phyloP scores from a whole-genome alignment of 768 basidiomycete species.

The Naganishia vaughanmartiniae region DNA sequence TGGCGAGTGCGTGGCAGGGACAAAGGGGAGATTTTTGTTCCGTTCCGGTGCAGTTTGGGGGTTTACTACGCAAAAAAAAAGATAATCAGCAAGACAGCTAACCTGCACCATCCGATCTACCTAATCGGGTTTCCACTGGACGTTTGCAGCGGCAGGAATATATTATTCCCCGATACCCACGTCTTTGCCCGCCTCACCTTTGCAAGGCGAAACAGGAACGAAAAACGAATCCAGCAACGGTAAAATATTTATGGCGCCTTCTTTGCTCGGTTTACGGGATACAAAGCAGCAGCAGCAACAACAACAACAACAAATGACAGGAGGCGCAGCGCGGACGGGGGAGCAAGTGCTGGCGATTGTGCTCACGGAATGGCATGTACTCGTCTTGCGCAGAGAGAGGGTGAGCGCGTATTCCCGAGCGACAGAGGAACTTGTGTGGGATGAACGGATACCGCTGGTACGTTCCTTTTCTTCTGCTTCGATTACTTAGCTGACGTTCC shows the following conservation, averaged over 20 bases:
- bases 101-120: too few relatives aligned
- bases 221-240: background rate
- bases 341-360: constrained; percentile 50
- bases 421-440: constrained; percentile 76
- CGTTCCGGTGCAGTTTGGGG: too few relatives aligned
- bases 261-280: background rate
- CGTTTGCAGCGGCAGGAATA: constrained; percentile 69
- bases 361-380: constrained; percentile 87
- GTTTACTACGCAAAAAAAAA: too few relatives aligned
- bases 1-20: too few relatives aligned
- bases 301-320: background rate
- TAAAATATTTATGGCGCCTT: background rate
- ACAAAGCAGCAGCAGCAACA: too few relatives aligned
- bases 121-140: too few relatives aligned
- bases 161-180: constrained; percentile 76
- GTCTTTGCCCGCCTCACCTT: constrained; percentile 68
- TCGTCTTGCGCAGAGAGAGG: constrained; percentile 76
- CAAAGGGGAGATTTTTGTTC: too few relatives aligned
- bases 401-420: constrained; percentile 74
- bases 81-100: too few relatives aligned
- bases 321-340: background rate
- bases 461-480: constrained; percentile 41
- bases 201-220: too few relatives aligned
- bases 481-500: background rate
- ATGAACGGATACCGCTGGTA: constrained; percentile 78